A percentile compares a stretch with the other conserved stretches of the same genome.
These are phyloP conservation scores for Circinella umbellata DNA, from an alignment of 371 early-diverging fungal genomes.

Conservation along the genomic window DNA sequence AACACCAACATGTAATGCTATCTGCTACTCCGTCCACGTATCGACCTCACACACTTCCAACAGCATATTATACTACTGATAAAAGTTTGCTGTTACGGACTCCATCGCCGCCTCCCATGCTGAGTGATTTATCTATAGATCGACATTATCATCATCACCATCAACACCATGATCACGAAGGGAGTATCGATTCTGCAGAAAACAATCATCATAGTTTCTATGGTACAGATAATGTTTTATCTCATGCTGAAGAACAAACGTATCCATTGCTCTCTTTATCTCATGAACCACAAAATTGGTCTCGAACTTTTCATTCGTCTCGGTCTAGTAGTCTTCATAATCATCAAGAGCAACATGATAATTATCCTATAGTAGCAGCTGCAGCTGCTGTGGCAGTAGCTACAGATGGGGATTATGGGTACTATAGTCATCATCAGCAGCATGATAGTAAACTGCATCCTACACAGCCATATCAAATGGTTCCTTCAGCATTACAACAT, in stretches of 20 bases:
- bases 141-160: neutral
- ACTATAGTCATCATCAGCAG: neutral
- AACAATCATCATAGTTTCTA: neutral
- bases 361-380: neutral
- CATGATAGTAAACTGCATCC: neutral
- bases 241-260: neutral
- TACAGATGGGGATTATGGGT: neutral
- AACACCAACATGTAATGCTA: neutral
- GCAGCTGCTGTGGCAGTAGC: neutral
- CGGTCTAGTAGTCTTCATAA: neutral
- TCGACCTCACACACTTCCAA: neutral
- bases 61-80: neutral
- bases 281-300: neutral
- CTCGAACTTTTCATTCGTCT: neutral
- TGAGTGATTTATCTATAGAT: neutral
- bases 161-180: neutral
- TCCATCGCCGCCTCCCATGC: neutral
- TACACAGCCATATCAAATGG: neutral
- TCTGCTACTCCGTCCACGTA: neutral
- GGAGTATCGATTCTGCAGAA: neutral
- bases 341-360: neutral
- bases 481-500: neutral
- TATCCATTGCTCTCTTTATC: constrained; percentile 2
- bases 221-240: neutral
- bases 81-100: neutral